Evolutionary conservation across 306 rosid species (phyloP), one percentile per base, ranked within the genome.

Genomic region (Sicyos baderoa): DNA sequence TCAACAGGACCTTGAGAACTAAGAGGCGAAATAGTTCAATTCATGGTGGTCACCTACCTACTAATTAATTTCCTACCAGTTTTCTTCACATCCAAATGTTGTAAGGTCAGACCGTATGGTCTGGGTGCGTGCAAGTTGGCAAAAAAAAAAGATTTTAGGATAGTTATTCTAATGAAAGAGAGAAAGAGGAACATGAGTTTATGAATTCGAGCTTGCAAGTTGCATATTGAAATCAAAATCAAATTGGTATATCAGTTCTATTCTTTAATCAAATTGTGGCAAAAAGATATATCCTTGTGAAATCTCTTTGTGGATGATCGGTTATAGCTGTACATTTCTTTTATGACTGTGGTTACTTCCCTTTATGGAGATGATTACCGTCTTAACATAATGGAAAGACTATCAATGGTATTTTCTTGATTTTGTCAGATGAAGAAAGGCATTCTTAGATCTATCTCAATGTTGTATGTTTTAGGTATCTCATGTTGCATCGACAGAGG

Each of bases 401-500:
- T 23, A 29, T 29, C 25, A 17, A 15, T 63, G 51, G 3, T 40
- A 32, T 72, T 37, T 10, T 76, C 32, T 49, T 64, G 29, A 74
- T 75, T 4, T 27, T 12, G 16, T 0, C 5, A 15, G 21, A 59
- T 27, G 21, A 29, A 16, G 19, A 16, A 54, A 19, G 22, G 2
- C 42, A 32, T 18, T 40, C 25, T 63, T 17, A 63, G 5, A 63
- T 17, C 1, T 37, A 50, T 40, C 18, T 40, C 29, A 17, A 40
- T 17, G 58, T 53, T 73, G 74, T 52, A 55, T 77, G 51, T 76
- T 77, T 76, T 80, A 89, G 99, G 88, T 77, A 56, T 93, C 96
- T 75, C 97, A 86, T 82, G 72, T 84, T 69, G 97, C 84, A 12
- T 79, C 89, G 10, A 17, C 58, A 60, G 97, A 90, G 82, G 96